Evolutionary conservation across 2,329 filamentous ascomycete genomes (phyloP).

Genomic region (Verticillium dahliae): DNA sequence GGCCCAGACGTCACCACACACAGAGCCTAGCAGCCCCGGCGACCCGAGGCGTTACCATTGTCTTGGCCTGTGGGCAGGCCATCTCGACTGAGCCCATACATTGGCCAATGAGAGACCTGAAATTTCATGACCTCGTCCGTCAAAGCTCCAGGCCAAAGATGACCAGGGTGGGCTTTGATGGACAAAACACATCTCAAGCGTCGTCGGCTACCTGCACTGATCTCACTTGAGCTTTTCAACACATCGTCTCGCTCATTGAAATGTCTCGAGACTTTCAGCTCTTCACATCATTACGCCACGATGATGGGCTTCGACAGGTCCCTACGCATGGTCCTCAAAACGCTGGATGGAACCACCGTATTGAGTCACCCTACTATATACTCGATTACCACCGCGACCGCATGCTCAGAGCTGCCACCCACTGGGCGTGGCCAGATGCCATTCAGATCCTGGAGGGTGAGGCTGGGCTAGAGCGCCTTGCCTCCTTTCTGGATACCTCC

Average conservation of each 20-base stretch:
- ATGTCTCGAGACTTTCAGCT: constrained; percentile 42
- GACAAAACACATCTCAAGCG: background rate
- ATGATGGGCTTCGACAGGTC: constrained; percentile 46
- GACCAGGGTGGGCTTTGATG: background rate
- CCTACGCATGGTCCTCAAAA: constrained; percentile 28
- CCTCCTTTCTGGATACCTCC: constrained; percentile 18
- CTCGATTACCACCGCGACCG: constrained; percentile 72
- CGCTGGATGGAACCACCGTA: constrained; percentile 45
- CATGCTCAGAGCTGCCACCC: constrained; percentile 55
- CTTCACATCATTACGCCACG: constrained; percentile 68
- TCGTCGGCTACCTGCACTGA: background rate
- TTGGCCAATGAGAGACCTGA: background rate
- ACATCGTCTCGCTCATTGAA: background rate
- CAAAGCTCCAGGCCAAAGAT: background rate
- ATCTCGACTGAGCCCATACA: background rate
- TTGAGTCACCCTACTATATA: constrained; percentile 67
- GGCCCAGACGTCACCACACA: background rate
- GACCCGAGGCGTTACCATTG: background rate
- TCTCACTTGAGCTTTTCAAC: background rate
- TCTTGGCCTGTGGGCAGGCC: background rate
- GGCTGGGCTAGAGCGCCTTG: constrained; percentile 35
- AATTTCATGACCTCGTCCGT: background rate
- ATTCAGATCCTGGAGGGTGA: constrained; percentile 36
- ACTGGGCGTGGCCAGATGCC: constrained; percentile 49
- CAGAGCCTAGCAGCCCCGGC: background rate